Base-by-base conservation (phyloP, 164 flowering plant genomes). In the Berberis vulgaris region DNA sequence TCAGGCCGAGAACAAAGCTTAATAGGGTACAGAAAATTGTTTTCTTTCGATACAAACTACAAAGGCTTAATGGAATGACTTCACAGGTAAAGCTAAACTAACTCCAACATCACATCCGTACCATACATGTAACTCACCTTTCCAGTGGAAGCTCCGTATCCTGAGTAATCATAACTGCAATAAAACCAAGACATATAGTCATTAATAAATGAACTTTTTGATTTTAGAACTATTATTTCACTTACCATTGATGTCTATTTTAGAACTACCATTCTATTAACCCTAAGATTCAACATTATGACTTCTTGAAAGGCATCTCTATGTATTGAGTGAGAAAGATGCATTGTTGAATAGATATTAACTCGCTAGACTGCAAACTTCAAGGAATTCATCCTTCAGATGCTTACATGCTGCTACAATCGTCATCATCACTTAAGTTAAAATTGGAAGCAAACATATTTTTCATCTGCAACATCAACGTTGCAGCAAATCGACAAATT, bases 71-170 rank as follows among this genome's bases (percentile, higher is more conserved):
- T 26, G 26, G 26, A 26, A 26, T 26, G 26, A 26, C 26, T 26
- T 26, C 26, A 26, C 26, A 26, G 26, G 26, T 26, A 55, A 55
- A 26, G 6, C 2, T 38, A 1, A 55, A 39, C 26, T 26, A 26
- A 26, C 26, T 26, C 26, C 26, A 55, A 55, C 7, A 26, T 46
- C 44, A 47, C 13, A 54, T 46, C 7, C 13, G 1, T 43, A 4
- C 56, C 59, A 49, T 60, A 44, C 39, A 7, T 53, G 59, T 39
- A 12, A 57, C 73, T 76, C 80, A 92, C 98, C 91, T 89, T 92
- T 54, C 98, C 98, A 55, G 98, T 65, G n/a, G 98, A 92, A 45
- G 83, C 93, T 66, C 98, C 98, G 76, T 92, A 92, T 54, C 98
- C 98, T 4, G 98, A 89, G 74, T 92, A 92, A 67, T 92, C 98